Base-by-base conservation (phyloP, 192 early-diverging fungal species). In the Backusella macrospora region DNA sequence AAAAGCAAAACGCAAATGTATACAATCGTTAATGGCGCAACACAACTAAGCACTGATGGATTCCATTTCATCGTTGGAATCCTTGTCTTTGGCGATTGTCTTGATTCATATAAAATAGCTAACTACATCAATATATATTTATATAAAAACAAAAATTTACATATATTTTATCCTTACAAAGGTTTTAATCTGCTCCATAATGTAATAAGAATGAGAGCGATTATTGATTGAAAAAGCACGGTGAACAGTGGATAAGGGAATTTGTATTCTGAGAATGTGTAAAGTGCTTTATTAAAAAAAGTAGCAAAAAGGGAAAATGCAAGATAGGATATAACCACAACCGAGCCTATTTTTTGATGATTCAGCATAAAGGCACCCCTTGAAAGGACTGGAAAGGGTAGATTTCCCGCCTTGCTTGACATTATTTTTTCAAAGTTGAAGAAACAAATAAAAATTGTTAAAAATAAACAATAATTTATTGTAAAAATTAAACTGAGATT, bases 181-280 rank as follows among this genome's bases (percentile, higher is more conserved):
- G 78, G 77, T 49, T 86, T 84, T 12, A 82, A 64, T 12, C 77
- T 65, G 0, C 86, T 80, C 62, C 76, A 86, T 64, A 86, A 69
- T 34, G 87, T 26, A 10, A 88, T 59, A 12, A 89, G 68, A 3
- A 79, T 46, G 12, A 89, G 68, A 0, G 88, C 86, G 3, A 89
- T 84, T 38, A 87, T 21, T 15, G 88, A 66, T 70, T 89, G 88
- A 65, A 77, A 88, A 71, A 86, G 85, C 6, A 84, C 89, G 42
- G 89, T 86, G 62, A 88, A 88, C 62, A 88, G 75, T 43, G 88
- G 88, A 71, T 80, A 89, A 16, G 88, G 86, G 66, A 89, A 89
- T 63, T 82, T 82, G 78, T 77, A 88, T 40, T 87, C 66, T 44
- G 66, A 68, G 14, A 45, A 68, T 12, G 66, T 68, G 81, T 15